phyloP scores from a whole-genome alignment of 139 green algal species.

The Tetraselmis striata region DNA sequence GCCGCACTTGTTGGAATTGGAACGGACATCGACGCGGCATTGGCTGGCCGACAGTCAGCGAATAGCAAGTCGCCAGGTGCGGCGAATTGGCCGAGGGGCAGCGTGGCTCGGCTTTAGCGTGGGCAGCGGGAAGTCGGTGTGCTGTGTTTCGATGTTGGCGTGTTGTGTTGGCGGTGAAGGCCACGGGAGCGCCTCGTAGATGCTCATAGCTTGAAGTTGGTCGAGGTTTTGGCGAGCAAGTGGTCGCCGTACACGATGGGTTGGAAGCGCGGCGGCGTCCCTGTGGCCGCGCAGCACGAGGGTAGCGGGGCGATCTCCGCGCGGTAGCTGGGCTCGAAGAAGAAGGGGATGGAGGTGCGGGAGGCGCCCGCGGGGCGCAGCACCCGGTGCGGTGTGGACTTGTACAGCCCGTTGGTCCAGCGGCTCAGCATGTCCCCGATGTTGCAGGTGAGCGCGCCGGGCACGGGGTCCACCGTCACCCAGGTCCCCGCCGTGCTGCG shows the following conservation, averaged over 20 bases:
- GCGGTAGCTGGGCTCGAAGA: conserved; percentile 15
- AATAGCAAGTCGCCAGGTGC: no score
- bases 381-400: conserved; percentile 8
- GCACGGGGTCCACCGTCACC: neutral
- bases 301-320: conserved; percentile 1
- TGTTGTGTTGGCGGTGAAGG: no score
- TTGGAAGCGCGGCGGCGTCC: neutral
- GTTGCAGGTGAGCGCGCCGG: neutral
- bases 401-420: conserved; percentile 11
- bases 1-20: no score
- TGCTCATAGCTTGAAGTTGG: conserved; percentile 2
- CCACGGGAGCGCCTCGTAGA: no score
- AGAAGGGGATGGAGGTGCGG: conserved; percentile 14
- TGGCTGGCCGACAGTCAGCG: no score
- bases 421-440: conserved; percentile 7
- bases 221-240: neutral
- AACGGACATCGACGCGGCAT: no score
- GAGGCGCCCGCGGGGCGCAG: neutral
- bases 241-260: conserved; percentile 4
- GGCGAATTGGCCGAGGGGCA: no score
- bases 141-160: no score
- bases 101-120: no score
- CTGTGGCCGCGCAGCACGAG: neutral
- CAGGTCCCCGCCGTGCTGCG: neutral
- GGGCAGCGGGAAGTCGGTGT: no score